phyloP scores from a whole-genome alignment of 2,329 filamentous ascomycete genomes.

The Atkinsonella texensis region DNA sequence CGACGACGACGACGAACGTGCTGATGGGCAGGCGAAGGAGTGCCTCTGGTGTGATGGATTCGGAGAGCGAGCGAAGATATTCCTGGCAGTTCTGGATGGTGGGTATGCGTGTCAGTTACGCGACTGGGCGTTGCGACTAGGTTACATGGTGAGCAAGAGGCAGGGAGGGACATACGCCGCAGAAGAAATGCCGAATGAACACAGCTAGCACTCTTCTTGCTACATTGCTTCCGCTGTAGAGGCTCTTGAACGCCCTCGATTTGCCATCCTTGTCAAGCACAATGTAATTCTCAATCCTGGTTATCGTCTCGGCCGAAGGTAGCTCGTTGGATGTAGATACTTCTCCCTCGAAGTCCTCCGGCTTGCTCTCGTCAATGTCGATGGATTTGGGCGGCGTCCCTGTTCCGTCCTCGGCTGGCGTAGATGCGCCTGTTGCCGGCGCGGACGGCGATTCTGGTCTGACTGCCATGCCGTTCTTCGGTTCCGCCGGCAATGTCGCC shows the following conservation, averaged over 20 bases:
- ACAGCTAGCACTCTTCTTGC: constrained; percentile 52
- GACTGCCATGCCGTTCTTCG: neutral
- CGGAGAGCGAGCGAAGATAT: constrained; percentile 52
- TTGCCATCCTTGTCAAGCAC: constrained; percentile 52
- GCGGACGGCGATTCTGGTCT: neutral
- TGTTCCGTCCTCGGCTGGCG: neutral
- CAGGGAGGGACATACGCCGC: constrained; percentile 45
- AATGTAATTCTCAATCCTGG: constrained; percentile 39
- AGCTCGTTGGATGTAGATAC: constrained; percentile 43
- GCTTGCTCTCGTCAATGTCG: constrained; percentile 25
- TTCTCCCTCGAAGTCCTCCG: constrained; percentile 43
- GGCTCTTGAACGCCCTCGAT: constrained; percentile 46
- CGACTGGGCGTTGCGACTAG: too few relatives aligned
- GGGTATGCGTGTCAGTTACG: too few relatives aligned
- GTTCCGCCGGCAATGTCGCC: neutral
- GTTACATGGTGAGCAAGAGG: too few relatives aligned
- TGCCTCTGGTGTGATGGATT: constrained; percentile 39
- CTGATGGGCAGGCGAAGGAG: constrained; percentile 39
- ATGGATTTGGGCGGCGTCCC: neutral
- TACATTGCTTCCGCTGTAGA: constrained; percentile 44
- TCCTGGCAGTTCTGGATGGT: constrained; percentile 57
- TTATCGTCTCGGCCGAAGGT: constrained; percentile 36
- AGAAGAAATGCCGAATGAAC: constrained; percentile 73
- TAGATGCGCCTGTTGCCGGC: neutral
- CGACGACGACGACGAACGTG: constrained; percentile 57